These are phyloP conservation scores for Aegle marmelos DNA, from an alignment of 345 rosid genomes.

Conservation along the genomic window DNA sequence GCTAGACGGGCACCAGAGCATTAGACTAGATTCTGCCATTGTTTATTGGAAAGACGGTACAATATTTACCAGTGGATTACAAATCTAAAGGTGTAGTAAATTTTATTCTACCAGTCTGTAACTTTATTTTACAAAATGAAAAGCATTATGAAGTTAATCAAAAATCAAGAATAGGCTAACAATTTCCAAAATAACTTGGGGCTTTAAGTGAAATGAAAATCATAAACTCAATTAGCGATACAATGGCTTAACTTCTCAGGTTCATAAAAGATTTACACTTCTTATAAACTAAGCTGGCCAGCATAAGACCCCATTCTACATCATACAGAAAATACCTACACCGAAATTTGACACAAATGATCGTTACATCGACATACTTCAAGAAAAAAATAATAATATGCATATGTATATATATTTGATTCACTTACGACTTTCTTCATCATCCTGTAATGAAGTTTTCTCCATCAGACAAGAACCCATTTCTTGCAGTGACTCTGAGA, in stretches of 20 bases:
- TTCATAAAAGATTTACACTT: neutral
- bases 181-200: neutral
- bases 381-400: too few species aligned
- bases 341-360: neutral
- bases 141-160: neutral
- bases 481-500: conserved; percentile 90
- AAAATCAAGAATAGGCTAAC: neutral
- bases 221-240: neutral
- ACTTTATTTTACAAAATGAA: neutral
- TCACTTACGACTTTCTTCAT: conserved; percentile 69
- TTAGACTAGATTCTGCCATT: neutral
- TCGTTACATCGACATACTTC: neutral
- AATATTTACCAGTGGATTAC: neutral
- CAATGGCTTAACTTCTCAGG: neutral
- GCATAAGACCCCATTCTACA: neutral
- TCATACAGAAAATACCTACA: conserved; percentile 1
- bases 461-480: conserved; percentile 86
- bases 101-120: neutral
- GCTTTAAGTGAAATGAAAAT: neutral
- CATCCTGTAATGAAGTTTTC: conserved; percentile 63
- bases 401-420: too few species aligned
- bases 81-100: neutral
- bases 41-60: neutral
- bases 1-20: neutral
- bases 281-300: neutral